Evolutionary conservation across 1,139 yeast genomes (phyloP).

Genomic region (Suhomyces panamericanus): DNA sequence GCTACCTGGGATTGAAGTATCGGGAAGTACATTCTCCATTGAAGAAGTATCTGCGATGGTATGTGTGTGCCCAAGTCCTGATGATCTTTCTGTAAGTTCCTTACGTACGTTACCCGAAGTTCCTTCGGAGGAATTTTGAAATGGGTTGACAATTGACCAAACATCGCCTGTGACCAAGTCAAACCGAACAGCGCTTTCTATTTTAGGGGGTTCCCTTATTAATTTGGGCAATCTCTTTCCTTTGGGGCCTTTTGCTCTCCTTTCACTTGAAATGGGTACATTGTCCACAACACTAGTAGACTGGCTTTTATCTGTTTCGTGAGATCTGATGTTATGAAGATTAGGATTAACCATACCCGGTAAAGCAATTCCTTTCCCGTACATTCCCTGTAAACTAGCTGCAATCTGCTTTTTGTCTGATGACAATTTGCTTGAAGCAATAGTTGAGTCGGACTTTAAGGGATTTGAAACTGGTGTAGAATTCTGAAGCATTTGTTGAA

Average conservation of each 20-base stretch:
- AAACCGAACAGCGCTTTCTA: constrained; percentile 33
- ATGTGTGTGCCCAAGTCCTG: too few relatives aligned
- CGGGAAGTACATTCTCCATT: too few relatives aligned
- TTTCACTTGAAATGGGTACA: constrained; percentile 9
- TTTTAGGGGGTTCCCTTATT: constrained; percentile 48
- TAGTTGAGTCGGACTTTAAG: constrained; percentile 3
- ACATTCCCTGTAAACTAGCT: constrained; percentile 55
- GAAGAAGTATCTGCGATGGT: too few relatives aligned
- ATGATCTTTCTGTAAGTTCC: too few relatives aligned
- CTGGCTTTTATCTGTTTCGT: constrained; percentile 46
- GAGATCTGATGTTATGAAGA: constrained; percentile 17
- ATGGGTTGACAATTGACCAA: too few relatives aligned
- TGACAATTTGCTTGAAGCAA: constrained; percentile 24
- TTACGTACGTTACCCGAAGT: too few relatives aligned
- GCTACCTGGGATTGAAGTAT: too few relatives aligned
- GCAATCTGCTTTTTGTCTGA: constrained; percentile 49
- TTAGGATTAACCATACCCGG: constrained; percentile 63
- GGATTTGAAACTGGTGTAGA: constrained; percentile 8
- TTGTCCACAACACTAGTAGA: not conserved
- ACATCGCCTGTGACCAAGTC: constrained; percentile 33
- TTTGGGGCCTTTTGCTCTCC: constrained; percentile 72
- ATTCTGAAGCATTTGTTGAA: constrained; percentile 62
- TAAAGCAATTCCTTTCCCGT: constrained; percentile 54
- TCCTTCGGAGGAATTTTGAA: not conserved
- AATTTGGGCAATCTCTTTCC: constrained; percentile 73